Evolutionary conservation across 179 eudicot species (phyloP).

Genomic region (Vitellaria paradoxa): DNA sequence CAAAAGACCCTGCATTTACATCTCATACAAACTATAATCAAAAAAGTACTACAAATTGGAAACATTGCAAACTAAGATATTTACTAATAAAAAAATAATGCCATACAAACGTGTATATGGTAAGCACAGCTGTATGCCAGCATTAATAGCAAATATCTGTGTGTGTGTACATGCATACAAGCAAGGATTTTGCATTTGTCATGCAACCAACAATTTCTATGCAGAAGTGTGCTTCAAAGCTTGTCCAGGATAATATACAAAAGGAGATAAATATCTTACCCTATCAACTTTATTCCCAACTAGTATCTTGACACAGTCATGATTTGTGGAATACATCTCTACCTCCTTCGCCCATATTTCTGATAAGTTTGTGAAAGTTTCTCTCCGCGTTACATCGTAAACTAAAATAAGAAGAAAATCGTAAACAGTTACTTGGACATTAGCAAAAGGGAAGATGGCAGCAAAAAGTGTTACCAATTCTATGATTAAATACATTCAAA

Average conservation of each 20-base stretch:
- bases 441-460: not conserved
- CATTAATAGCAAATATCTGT: no score
- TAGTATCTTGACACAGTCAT: constrained; percentile 54
- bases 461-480: not conserved
- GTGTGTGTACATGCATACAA: no score
- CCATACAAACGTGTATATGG: no score
- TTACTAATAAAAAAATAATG: no score
- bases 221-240: not conserved
- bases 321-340: constrained; percentile 50
- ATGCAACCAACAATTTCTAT: no score
- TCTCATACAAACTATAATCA: no score
- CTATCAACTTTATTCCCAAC: constrained; percentile 66
- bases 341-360: constrained; percentile 56
- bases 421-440: not conserved
- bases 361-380: constrained; percentile 50
- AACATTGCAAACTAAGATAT: no score
- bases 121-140: no score
- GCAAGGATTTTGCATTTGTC: no score
- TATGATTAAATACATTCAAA: not conserved
- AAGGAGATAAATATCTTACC: constrained; percentile 28
- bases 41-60: no score
- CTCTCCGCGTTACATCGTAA: constrained; percentile 63
- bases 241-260: not conserved
- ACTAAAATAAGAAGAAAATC: constrained; percentile 27
- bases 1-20: not conserved